These are phyloP conservation scores for Coprinellus aureogranulatus DNA, from an alignment of 768 basidiomycete genomes.

Conservation along the genomic window DNA sequence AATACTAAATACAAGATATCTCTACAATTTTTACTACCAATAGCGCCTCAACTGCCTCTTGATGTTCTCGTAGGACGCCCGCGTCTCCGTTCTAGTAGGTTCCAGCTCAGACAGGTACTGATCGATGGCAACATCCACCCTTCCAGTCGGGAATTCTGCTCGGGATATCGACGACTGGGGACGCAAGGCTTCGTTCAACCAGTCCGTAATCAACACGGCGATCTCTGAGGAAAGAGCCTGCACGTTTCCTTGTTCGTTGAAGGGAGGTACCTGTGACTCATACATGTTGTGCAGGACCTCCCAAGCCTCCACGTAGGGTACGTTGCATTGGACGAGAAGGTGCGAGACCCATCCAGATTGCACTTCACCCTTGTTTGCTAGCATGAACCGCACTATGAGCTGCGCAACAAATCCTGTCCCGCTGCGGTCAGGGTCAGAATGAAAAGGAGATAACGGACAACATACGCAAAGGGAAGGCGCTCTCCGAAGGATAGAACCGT, in stretches of 20 bases:
- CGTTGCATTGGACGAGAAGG: conserved; percentile 75
- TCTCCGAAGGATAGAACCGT: conserved; percentile 87
- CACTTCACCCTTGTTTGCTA: conserved; percentile 55
- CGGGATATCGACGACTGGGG: conserved; percentile 63
- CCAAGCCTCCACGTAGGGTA: conserved; percentile 81
- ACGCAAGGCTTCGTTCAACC: conserved; percentile 74
- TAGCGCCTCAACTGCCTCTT: conserved; percentile 69
- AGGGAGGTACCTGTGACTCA: conserved; percentile 86
- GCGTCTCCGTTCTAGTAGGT: conserved; percentile 59
- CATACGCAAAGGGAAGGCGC: conserved; percentile 85
- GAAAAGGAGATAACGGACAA: conserved; percentile 11
- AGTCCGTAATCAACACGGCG: conserved; percentile 74
- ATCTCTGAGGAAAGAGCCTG: conserved; percentile 81
- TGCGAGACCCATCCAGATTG: conserved; percentile 81
- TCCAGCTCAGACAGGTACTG: conserved; percentile 74
- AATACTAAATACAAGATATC: not conserved
- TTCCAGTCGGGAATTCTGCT: conserved; percentile 73
- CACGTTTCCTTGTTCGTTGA: conserved; percentile 76
- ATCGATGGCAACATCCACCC: conserved; percentile 70
- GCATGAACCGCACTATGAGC: conserved; percentile 71
- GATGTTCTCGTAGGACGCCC: conserved; percentile 61
- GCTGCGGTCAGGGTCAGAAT: conserved; percentile 3
- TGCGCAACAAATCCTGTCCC: conserved; percentile 68
- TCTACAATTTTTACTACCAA: conserved; percentile 45
- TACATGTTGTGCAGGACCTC: conserved; percentile 84